These are phyloP conservation scores for Nigrograna mackinnonii DNA, from an alignment of 2,329 filamentous ascomycete species.

Conservation along the genomic window DNA sequence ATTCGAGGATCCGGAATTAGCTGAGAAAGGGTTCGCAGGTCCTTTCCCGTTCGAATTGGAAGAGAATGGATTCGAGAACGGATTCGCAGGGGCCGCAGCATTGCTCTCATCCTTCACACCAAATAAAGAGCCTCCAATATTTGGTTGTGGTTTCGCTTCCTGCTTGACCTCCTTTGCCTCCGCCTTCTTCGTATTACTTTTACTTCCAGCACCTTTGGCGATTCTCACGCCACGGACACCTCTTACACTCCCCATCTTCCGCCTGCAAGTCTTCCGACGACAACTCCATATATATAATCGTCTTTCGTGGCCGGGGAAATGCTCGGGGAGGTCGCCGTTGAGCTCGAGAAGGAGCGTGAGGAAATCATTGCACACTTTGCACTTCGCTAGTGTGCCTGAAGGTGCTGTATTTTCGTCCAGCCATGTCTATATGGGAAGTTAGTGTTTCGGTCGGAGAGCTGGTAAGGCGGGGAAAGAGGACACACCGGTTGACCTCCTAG, in stretches of 20 bases:
- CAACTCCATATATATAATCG: conserved; percentile 88
- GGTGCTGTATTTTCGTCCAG: conserved; percentile 72
- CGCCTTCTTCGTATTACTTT: conserved; percentile 15
- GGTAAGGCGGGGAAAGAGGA: conserved; percentile 16
- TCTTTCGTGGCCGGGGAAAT: conserved; percentile 84
- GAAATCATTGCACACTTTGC: conserved; percentile 81
- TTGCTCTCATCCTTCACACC: conserved; percentile 57
- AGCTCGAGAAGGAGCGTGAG: conserved; percentile 89
- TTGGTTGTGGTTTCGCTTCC: conserved; percentile 44
- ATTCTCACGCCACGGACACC: conserved; percentile 71
- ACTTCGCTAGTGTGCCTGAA: conserved; percentile 77
- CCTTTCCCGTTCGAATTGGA: conserved; percentile 37
- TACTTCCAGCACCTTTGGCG: conserved; percentile 38
- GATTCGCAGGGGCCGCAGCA: conserved; percentile 24
- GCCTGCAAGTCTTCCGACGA: conserved; percentile 74
- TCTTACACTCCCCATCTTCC: conserved; percentile 81
- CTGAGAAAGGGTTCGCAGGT: conserved; percentile 61
- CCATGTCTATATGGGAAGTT: conserved; percentile 66
- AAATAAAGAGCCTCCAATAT: conserved; percentile 71
- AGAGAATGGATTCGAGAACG: conserved; percentile 64
- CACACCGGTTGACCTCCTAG: conserved; percentile 85
- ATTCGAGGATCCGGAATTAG: conserved; percentile 21
- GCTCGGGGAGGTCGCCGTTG: conserved; percentile 84
- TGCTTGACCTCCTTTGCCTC: conserved; percentile 24
- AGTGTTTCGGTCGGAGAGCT: conserved; percentile 11